Evolutionary conservation across 2,329 filamentous ascomycete species (phyloP).

Genomic region (Ilyonectria destructans): DNA sequence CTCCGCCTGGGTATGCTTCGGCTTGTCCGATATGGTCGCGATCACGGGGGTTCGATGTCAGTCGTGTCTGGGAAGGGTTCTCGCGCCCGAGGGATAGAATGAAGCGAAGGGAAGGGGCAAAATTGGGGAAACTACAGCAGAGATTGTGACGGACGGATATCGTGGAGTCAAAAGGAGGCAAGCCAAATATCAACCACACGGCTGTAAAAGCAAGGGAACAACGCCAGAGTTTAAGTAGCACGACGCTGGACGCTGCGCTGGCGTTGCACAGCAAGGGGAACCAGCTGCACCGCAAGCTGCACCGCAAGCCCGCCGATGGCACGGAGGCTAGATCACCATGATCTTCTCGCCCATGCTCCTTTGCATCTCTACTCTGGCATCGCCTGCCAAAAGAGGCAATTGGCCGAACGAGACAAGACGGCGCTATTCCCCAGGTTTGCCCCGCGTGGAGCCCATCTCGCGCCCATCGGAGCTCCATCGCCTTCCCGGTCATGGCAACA

Average conservation of each 20-base stretch:
- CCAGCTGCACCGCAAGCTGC: too few relatives aligned
- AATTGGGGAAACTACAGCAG: slow-evolving; percentile 12
- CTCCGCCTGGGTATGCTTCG: slow-evolving; percentile 56
- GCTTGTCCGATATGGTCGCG: slow-evolving; percentile 58
- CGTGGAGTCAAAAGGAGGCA: slow-evolving; percentile 31
- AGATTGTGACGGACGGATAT: slow-evolving; percentile 21
- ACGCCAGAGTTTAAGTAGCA: slow-evolving; percentile 45
- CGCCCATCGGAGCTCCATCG: slow-evolving; percentile 14
- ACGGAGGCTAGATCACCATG: slow-evolving; percentile 46
- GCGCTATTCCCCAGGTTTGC: slow-evolving; percentile 51
- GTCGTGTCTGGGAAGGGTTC: neutral
- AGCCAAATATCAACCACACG: slow-evolving; percentile 35
- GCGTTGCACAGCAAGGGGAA: slow-evolving; percentile 1
- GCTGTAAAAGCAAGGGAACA: slow-evolving; percentile 33
- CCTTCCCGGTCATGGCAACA: slow-evolving; percentile 6
- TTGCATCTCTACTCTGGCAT: slow-evolving; percentile 47
- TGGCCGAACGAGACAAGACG: slow-evolving; percentile 41
- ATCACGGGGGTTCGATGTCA: neutral
- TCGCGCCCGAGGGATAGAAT: neutral
- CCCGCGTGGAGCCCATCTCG: slow-evolving; percentile 41
- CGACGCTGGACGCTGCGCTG: slow-evolving; percentile 24
- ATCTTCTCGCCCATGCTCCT: slow-evolving; percentile 43
- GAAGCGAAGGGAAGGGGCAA: neutral
- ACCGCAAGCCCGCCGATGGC: slow-evolving; percentile 33
- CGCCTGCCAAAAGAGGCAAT: slow-evolving; percentile 47